A percentile compares a stretch with the other conserved stretches of the same genome.
These are phyloP conservation scores for Penicillium cinerascens DNA, from an alignment of 495 filamentous ascomycete genomes.

Conservation along the genomic window DNA sequence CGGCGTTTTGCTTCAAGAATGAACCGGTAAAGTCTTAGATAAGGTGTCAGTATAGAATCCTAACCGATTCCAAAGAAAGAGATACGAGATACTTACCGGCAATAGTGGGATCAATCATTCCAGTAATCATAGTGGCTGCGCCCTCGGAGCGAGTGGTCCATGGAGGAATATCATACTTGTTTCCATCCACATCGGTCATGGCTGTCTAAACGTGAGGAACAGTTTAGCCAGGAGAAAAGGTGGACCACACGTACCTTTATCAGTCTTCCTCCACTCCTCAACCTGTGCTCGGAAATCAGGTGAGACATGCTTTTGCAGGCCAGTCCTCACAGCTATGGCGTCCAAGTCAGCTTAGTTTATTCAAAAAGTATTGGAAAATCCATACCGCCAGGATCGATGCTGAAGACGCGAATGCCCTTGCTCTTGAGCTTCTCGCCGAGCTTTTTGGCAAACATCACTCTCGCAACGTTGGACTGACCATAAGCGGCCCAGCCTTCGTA, in stretches of 20 bases:
- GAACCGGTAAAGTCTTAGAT: constrained; percentile 8
- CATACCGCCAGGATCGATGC: constrained; percentile 22
- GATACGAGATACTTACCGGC: constrained; percentile 9
- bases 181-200: constrained; percentile 15
- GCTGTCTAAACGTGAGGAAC: background rate
- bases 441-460: constrained; percentile 21
- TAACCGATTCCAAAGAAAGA: background rate
- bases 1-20: constrained; percentile 14
- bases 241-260: background rate
- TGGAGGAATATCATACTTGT: constrained; percentile 1
- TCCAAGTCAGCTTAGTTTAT: background rate
- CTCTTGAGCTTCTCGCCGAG: constrained; percentile 15
- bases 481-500: constrained; percentile 16
- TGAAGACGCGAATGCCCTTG: constrained; percentile 16
- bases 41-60: background rate
- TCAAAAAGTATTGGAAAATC: background rate
- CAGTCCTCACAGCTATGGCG: constrained; percentile 11
- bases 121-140: constrained; percentile 20
- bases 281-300: constrained; percentile 3
- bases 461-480: constrained; percentile 17
- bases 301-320: constrained; percentile 15
- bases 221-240: background rate
- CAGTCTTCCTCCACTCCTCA: constrained; percentile 9
- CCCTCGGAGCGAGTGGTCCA: constrained; percentile 19
- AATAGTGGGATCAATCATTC: constrained; percentile 22